These are phyloP conservation scores for Byssoonygena ceratinophila DNA, from an alignment of 2,329 filamentous ascomycete genomes.

Conservation along the genomic window DNA sequence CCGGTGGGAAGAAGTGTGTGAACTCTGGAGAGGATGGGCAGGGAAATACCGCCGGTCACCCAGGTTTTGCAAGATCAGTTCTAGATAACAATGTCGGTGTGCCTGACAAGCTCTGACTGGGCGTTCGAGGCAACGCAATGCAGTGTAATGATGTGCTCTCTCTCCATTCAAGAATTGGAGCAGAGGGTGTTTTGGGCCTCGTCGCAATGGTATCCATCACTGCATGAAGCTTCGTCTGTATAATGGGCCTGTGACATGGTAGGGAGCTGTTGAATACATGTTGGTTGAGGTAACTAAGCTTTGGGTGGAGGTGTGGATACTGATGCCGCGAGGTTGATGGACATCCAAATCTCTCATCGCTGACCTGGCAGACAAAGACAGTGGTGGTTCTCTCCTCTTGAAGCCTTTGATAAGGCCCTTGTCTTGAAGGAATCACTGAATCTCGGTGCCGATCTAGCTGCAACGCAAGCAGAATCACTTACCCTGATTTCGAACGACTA, in stretches of 20 bases:
- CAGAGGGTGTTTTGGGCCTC: background rate
- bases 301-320: background rate
- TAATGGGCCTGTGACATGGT: background rate
- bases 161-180: background rate
- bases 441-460: background rate
- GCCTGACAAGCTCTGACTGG: background rate
- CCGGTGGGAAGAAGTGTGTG: background rate
- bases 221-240: background rate
- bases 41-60: background rate
- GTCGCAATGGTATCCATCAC: background rate
- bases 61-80: background rate
- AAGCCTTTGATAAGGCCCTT: background rate
- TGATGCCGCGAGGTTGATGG: background rate
- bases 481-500: background rate
- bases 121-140: background rate
- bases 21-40: constrained; percentile 4
- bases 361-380: background rate
- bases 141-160: background rate
- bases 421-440: background rate
- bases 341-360: constrained; percentile 3
- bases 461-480: background rate
- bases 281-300: constrained; percentile 3
- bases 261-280: background rate
- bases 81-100: constrained; percentile 1
- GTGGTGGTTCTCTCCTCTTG: background rate